Evolutionary conservation across 345 rosid species (phyloP).

Genomic region (Dimocarpus longan): DNA sequence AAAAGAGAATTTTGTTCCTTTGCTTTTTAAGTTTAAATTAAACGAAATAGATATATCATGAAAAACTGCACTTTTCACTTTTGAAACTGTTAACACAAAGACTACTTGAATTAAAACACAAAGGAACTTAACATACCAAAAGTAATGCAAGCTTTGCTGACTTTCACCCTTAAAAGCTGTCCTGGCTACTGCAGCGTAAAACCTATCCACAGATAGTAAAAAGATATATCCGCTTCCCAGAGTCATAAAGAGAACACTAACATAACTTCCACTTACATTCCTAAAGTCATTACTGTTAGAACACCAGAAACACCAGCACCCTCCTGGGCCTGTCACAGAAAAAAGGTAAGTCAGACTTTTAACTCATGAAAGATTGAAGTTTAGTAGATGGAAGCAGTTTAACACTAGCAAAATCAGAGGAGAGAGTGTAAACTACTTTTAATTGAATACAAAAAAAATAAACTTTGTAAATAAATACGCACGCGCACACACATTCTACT

Average conservation of each 20-base stretch:
- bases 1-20: not conserved
- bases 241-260: constrained; percentile 17
- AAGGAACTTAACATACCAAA: constrained; percentile 60
- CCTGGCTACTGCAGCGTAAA: constrained; percentile 86
- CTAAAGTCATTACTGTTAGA: constrained; percentile 94
- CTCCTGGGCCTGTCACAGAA: constrained; percentile 79
- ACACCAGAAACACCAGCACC: constrained; percentile 89
- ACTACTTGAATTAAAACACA: constrained; percentile 2
- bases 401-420: constrained; percentile 1
- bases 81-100: not conserved
- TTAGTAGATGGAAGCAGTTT: not conserved
- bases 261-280: constrained; percentile 69
- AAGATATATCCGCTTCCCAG: constrained; percentile 18
- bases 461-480: not conserved
- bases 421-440: not conserved
- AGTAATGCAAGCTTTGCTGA: constrained; percentile 92
- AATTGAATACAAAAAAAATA: not conserved
- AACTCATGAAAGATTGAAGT: not conserved
- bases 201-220: constrained; percentile 53
- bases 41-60: not conserved
- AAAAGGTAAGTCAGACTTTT: constrained; percentile 21
- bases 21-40: not conserved
- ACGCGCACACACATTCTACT: not conserved
- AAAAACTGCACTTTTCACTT: constrained; percentile 1
- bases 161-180: constrained; percentile 95